Evolutionary conservation across 225 moss, liverwort and hornwort genomes (phyloP).

Genomic region (Antitrichia curtipendula): DNA sequence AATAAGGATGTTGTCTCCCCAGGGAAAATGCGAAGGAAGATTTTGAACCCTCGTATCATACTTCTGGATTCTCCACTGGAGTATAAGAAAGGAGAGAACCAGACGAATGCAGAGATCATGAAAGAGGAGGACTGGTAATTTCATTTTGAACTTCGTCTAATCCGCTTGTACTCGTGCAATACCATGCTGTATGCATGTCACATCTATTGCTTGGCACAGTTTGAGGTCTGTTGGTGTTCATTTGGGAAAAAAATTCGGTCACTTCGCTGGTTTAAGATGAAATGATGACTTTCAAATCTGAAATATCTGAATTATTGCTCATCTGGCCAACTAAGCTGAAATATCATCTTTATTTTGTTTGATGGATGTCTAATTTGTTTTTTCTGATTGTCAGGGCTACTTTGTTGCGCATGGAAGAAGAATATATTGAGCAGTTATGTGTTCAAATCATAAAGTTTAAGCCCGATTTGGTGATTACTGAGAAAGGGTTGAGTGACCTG

Average conservation of each 20-base stretch:
- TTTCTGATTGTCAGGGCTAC: conserved; percentile 39
- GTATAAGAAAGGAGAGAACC: conserved; percentile 95
- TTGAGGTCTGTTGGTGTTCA: not conserved
- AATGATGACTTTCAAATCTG: not conserved
- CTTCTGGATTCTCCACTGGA: conserved; percentile 75
- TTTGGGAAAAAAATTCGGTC: not conserved
- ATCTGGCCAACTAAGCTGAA: not conserved
- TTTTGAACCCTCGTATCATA: conserved; percentile 65
- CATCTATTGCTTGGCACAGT: not conserved
- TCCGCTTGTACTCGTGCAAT: not conserved
- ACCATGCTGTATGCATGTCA: not conserved
- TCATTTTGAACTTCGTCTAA: not conserved
- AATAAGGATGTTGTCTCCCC: conserved; percentile 89
- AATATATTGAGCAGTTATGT: conserved; percentile 69
- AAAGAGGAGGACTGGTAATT: conserved; percentile 73
- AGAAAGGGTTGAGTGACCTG: conserved; percentile 86
- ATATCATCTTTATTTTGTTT: not conserved
- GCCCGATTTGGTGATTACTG: conserved; percentile 84
- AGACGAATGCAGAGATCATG: conserved; percentile 88
- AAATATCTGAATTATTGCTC: not conserved
- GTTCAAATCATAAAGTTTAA: conserved; percentile 76
- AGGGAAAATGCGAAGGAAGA: conserved; percentile 82
- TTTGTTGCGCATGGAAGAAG: conserved; percentile 80
- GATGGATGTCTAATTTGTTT: not conserved
- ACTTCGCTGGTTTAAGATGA: not conserved